Percentiles rank a stretch among this genome's conserved stretches.
Evolutionary conservation across 345 rosid species (phyloP).

Genomic region (Punica granatum): DNA sequence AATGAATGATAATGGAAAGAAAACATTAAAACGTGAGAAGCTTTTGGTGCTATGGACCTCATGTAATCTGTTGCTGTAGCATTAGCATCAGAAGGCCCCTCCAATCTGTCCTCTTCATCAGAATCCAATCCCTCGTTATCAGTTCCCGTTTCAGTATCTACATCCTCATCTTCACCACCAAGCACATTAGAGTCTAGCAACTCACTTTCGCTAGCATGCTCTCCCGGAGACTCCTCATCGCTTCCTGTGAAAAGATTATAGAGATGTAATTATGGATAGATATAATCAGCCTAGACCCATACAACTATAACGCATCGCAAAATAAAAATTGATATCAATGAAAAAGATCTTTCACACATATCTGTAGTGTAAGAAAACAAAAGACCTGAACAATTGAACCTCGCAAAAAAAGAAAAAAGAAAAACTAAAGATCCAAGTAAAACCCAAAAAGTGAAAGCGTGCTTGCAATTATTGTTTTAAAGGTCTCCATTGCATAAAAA

Average conservation of each 20-base stretch:
- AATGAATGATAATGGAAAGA: slow-evolving; percentile 1
- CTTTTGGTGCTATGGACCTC: slow-evolving; percentile 3
- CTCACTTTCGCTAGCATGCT: slow-evolving; percentile 3
- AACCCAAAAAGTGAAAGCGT: background rate
- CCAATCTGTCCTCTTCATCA: slow-evolving; percentile 6
- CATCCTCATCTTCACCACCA: slow-evolving; percentile 1
- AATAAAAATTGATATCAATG: background rate
- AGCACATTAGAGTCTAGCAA: background rate
- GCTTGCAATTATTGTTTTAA: background rate
- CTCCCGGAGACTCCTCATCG: slow-evolving; percentile 20
- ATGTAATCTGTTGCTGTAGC: background rate
- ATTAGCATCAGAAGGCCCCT: background rate
- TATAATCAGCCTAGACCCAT: background rate
- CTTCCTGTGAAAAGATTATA: slow-evolving; percentile 16
- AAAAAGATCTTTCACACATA: no score
- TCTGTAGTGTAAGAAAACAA: no score
- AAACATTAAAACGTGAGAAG: background rate
- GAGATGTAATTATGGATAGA: background rate
- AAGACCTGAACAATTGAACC: no score
- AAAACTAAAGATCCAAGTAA: background rate
- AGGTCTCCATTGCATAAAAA: background rate
- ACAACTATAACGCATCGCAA: background rate
- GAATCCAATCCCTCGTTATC: slow-evolving; percentile 4
- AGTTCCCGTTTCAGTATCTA: slow-evolving; percentile 5
- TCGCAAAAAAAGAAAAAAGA: no score